Evolutionary conservation across 108 stramenopile species (phyloP).

Genomic region (Schizochytrium sp.): DNA sequence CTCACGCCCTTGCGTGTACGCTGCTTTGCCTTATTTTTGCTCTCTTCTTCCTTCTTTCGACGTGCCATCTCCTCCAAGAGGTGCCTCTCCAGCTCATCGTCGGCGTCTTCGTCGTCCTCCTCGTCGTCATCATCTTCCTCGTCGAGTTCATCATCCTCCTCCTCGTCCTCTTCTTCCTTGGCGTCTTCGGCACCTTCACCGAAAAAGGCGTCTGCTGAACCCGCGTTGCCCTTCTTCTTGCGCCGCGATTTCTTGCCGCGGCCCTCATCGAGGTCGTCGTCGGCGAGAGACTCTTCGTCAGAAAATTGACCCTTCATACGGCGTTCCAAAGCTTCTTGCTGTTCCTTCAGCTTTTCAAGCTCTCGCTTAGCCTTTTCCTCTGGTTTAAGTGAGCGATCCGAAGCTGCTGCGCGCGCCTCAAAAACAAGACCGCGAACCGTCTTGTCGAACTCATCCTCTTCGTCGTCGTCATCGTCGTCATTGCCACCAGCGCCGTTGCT

Average conservation of each 20-base stretch:
- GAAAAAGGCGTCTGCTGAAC: background rate
- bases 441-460: slow-evolving; percentile 20
- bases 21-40: background rate
- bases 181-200: background rate
- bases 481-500: background rate
- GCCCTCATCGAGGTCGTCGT: background rate
- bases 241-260: background rate
- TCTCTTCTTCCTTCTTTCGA: background rate
- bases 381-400: slow-evolving; percentile 15
- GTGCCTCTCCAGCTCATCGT: background rate
- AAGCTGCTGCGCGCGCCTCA: slow-evolving; percentile 16
- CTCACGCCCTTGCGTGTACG: background rate
- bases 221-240: background rate
- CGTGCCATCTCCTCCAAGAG: background rate
- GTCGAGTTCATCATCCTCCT: background rate
- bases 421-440: background rate
- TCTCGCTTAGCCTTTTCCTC: slow-evolving; percentile 25
- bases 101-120: background rate
- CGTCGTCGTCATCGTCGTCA: background rate
- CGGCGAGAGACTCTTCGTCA: background rate
- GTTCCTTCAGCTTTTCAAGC: slow-evolving; percentile 16
- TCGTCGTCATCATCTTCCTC: slow-evolving; percentile 15
- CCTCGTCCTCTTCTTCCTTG: background rate
- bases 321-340: background rate
- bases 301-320: slow-evolving; percentile 16